Evolutionary conservation across 2,329 filamentous ascomycete genomes (phyloP), one percentile per base, ranked within the genome.

Genomic region (Cordyceps javanica): DNA sequence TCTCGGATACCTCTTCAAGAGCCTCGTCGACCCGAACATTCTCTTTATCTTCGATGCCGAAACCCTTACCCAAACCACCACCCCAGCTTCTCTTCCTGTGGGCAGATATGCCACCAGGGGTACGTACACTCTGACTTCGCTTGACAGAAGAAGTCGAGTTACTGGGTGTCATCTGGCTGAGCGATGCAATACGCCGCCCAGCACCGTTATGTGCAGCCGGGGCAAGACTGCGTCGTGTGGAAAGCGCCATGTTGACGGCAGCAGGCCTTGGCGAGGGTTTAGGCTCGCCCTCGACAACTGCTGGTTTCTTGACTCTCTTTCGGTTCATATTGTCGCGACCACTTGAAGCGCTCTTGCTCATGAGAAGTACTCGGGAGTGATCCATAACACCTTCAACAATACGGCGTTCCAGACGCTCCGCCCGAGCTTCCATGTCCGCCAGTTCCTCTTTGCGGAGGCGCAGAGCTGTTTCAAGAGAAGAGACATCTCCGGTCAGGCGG

Each of bases 341-440:
- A 11, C 73, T 73, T 64, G 77, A 78, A 63, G 71, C 75, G 3
- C 82, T 75, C 74, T 90, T 87, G 63, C 85, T 78, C 77, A 94
- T 89, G 59, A 97, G 82, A n/a, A 97, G 80, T 26, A 93, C 86
- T 7, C 93, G 88, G 21, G 93, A 97, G 70, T 97, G 93, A 65
- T 97, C 92, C 75, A 99, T 95, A 61, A 97, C 90, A 26, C 93
- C 92, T 63, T 97, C 93, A 32, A 99, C 77, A 64, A 99, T 96
- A 26, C 94, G 87, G 54, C 92, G 89, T 74, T 99, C 94, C 25
- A 99, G 79, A 3, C 85, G 83, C 70, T 97, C 91, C 3, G 93
- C 94, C 61, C 93, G 89, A 11, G 82, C 78, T 70, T 97, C 93
- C 89, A 99, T 97, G 26, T 89, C 82, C 46, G 90, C 85, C 59